Evolutionary conservation across 345 rosid genomes (phyloP).

Genomic region (Eutrema japonicum): DNA sequence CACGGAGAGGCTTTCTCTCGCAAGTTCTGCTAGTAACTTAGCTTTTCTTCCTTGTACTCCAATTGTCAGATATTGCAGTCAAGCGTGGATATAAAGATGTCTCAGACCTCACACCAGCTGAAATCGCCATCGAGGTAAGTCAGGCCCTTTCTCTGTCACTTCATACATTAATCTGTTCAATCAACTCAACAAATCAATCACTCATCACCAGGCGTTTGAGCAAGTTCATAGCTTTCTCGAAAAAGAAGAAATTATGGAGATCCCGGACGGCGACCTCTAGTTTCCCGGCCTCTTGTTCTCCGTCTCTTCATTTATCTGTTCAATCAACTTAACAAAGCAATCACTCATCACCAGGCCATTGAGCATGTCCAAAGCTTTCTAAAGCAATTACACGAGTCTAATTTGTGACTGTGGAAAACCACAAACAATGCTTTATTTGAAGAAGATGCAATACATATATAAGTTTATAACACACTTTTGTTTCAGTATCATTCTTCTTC

Average conservation of each 20-base stretch:
- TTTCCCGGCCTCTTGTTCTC: background rate
- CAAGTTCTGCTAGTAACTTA: slow-evolving; percentile 11
- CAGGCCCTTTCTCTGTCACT: slow-evolving; percentile 14
- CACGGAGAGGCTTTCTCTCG: background rate
- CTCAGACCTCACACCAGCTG: slow-evolving; percentile 63
- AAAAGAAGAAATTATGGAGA: slow-evolving; percentile 47
- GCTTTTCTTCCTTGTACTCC: background rate
- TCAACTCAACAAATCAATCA: slow-evolving; percentile 24
- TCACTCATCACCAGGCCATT: slow-evolving; percentile 49
- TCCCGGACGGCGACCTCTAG: slow-evolving; percentile 29
- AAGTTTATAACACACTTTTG: slow-evolving; percentile 9
- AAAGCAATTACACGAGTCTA: background rate
- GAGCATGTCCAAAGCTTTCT: slow-evolving; percentile 57
- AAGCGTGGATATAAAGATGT: slow-evolving; percentile 71
- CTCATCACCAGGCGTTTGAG: slow-evolving; percentile 33
- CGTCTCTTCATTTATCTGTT: slow-evolving; percentile 4
- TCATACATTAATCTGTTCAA: background rate
- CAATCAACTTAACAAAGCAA: slow-evolving; percentile 5
- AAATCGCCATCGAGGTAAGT: slow-evolving; percentile 81
- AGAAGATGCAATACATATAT: slow-evolving; percentile 21
- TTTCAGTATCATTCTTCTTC: background rate
- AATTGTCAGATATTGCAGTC: slow-evolving; percentile 69
- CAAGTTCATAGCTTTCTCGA: slow-evolving; percentile 47
- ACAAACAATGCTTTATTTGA: slow-evolving; percentile 17
- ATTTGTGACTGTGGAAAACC: slow-evolving; percentile 19